A percentile compares a stretch with the other conserved stretches of the same genome.
Conservation (phyloP, 2,329 filamentous ascomycete species). For the Verticillium albo-atrum region DNA sequence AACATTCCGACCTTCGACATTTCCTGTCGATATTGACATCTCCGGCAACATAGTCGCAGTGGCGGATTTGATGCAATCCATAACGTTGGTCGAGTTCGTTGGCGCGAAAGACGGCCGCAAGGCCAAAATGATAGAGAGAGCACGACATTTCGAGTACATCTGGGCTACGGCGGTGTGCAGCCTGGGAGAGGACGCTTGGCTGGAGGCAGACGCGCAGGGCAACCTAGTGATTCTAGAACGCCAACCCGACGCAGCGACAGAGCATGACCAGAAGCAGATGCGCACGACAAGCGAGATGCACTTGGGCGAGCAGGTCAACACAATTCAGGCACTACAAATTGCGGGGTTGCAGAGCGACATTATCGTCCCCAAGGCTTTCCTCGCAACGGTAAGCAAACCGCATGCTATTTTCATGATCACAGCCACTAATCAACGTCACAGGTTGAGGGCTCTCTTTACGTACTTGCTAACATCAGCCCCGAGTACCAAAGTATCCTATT, state of each 20-base stretch:
- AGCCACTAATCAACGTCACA: slow-evolving; percentile 30
- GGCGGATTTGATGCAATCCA: slow-evolving; percentile 89
- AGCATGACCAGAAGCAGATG: slow-evolving; percentile 67
- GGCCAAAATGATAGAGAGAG: slow-evolving; percentile 66
- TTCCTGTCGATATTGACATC: slow-evolving; percentile 76
- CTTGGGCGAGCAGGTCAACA: slow-evolving; percentile 90
- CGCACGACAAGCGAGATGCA: slow-evolving; percentile 76
- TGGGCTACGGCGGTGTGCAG: slow-evolving; percentile 79
- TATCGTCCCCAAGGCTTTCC: slow-evolving; percentile 77
- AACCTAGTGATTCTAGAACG: slow-evolving; percentile 79
- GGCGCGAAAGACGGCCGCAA: slow-evolving; percentile 51
- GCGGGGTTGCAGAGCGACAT: slow-evolving; percentile 58
- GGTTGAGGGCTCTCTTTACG: slow-evolving; percentile 88
- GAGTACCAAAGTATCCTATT: slow-evolving; percentile 75
- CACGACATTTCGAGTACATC: slow-evolving; percentile 73
- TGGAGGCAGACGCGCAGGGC: slow-evolving; percentile 82
- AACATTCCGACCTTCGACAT: slow-evolving; percentile 75
- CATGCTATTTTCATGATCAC: not conserved
- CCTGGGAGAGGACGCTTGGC: slow-evolving; percentile 68
- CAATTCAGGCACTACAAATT: slow-evolving; percentile 71
- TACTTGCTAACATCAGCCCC: slow-evolving; percentile 76
- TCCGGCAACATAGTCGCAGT: slow-evolving; percentile 74
- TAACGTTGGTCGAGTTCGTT: slow-evolving; percentile 71
- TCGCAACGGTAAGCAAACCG: slow-evolving; percentile 68
- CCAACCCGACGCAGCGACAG: slow-evolving; percentile 67